Evolutionary conservation across 2,329 filamentous ascomycete genomes (phyloP).

Genomic region (Metarhizium brunneum): DNA sequence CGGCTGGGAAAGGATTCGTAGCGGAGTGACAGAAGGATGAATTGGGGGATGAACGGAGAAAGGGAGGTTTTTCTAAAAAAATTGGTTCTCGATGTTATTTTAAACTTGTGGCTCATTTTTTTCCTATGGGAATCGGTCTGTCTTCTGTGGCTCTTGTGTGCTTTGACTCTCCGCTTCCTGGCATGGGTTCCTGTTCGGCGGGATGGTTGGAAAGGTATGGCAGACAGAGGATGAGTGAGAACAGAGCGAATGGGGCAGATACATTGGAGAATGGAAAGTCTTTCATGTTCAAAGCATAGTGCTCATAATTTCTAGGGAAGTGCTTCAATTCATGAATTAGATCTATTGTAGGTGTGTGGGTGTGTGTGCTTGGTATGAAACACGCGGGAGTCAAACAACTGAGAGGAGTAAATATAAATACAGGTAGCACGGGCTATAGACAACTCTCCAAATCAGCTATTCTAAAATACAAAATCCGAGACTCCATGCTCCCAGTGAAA

Average conservation of each 20-base stretch:
- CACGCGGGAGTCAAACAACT: neutral
- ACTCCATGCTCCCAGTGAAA: neutral
- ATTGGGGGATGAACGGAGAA: slow-evolving; percentile 8
- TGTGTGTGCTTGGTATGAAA: neutral
- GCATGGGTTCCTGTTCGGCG: neutral
- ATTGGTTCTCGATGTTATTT: neutral
- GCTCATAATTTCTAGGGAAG: neutral
- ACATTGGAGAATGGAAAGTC: neutral
- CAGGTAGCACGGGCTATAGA: neutral
- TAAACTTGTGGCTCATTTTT: neutral
- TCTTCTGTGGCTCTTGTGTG: neutral
- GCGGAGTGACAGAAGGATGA: slow-evolving; percentile 10
- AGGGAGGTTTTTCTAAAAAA: neutral
- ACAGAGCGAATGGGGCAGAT: neutral
- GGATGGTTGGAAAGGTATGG: neutral
- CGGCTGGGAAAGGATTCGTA: slow-evolving; percentile 12
- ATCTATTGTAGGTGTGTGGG: slow-evolving; percentile 3
- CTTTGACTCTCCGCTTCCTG: neutral
- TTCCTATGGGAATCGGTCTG: neutral
- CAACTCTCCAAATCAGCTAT: neutral
- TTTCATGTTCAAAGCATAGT: neutral
- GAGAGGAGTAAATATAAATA: neutral
- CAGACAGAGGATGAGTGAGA: neutral
- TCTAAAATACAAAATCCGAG: neutral
- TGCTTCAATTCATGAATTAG: neutral